These are phyloP conservation scores for Globisporangium cederbergense DNA, from an alignment of 352 stramenopile genomes.

Conservation along the genomic window DNA sequence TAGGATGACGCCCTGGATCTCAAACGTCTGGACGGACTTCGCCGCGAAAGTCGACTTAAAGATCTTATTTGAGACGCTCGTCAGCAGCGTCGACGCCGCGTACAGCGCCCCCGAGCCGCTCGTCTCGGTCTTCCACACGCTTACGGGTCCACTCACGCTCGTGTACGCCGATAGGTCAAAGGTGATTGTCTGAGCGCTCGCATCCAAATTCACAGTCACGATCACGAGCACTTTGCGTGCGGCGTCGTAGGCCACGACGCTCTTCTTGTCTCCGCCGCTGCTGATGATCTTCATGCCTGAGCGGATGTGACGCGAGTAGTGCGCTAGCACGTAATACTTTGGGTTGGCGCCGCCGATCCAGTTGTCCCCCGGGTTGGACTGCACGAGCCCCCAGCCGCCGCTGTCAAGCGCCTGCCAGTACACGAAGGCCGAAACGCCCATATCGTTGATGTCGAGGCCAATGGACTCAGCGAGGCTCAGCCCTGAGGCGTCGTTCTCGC, in stretches of 20 bases:
- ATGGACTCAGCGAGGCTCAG: slow-evolving; percentile 48
- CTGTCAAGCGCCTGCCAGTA: slow-evolving; percentile 63
- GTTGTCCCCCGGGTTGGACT: slow-evolving; percentile 35
- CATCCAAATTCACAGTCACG: slow-evolving; percentile 39
- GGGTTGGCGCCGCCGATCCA: slow-evolving; percentile 34
- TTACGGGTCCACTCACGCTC: slow-evolving; percentile 24
- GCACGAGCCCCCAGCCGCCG: slow-evolving; percentile 48
- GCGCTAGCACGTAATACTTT: slow-evolving; percentile 56
- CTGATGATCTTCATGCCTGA: slow-evolving; percentile 48
- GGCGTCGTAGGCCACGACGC: slow-evolving; percentile 41
- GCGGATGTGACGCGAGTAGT: slow-evolving; percentile 64
- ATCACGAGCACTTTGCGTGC: slow-evolving; percentile 37
- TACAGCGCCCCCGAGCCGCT: slow-evolving; percentile 31
- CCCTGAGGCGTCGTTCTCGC: slow-evolving; percentile 41
- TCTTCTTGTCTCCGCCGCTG: slow-evolving; percentile 34
- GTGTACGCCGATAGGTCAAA: slow-evolving; percentile 41
- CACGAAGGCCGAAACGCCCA: slow-evolving; percentile 54
- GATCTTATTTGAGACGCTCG: slow-evolving; percentile 8
- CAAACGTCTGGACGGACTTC: slow-evolving; percentile 42
- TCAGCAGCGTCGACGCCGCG: slow-evolving; percentile 21
- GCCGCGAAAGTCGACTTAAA: slow-evolving; percentile 22
- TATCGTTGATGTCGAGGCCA: slow-evolving; percentile 52
- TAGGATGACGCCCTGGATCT: slow-evolving; percentile 28
- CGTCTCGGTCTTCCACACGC: slow-evolving; percentile 48
- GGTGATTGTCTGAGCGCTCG: slow-evolving; percentile 23